Percentiles rank a stretch among this genome's conserved stretches.
Evolutionary conservation across 2,329 filamentous ascomycete species (phyloP).

Genomic region (Aspergillus japonicus): DNA sequence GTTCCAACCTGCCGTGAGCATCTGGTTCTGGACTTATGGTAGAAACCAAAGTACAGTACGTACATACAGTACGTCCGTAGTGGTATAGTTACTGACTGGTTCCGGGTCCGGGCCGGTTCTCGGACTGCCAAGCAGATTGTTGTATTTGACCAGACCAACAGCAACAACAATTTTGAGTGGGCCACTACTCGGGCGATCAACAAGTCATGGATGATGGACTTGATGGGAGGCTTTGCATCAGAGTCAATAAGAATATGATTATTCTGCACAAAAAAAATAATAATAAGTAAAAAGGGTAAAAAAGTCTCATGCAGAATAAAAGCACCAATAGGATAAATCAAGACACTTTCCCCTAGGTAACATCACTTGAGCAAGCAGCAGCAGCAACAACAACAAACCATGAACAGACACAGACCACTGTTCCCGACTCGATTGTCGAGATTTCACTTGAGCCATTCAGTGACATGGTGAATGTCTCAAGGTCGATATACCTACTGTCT

Average conservation of each 20-base stretch:
- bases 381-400: no score
- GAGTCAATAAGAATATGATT: background rate
- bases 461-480: background rate
- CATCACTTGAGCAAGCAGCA: no score
- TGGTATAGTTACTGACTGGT: background rate
- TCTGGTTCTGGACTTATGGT: background rate
- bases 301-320: background rate
- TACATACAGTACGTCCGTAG: background rate
- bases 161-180: background rate
- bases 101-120: slow-evolving; percentile 4
- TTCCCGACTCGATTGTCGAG: background rate
- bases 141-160: background rate
- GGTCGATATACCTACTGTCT: background rate
- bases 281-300: background rate
- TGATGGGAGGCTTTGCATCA: background rate
- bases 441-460: background rate
- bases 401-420: no score
- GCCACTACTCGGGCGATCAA: slow-evolving; percentile 5
- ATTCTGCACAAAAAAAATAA: background rate
- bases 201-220: background rate
- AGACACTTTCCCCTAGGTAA: no score
- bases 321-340: background rate
- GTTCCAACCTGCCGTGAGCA: background rate
- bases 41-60: background rate
- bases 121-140: background rate